These are phyloP conservation scores for Trichoderma koningii DNA, from an alignment of 2,329 filamentous ascomycete species.

Conservation along the genomic window DNA sequence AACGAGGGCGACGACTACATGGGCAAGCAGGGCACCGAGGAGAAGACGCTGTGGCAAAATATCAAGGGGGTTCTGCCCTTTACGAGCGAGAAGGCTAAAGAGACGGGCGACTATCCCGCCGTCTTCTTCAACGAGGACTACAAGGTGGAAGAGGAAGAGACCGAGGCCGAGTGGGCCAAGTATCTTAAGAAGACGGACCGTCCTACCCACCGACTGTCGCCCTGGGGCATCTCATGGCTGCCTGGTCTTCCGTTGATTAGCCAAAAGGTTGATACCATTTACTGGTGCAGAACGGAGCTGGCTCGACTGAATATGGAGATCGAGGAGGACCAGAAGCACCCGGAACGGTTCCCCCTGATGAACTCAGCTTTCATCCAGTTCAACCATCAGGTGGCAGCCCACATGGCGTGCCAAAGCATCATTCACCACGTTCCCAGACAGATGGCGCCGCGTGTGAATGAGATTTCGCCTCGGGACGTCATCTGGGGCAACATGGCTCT, in stretches of 20 bases:
- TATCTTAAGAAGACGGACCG: constrained; percentile 81
- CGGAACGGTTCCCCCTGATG: constrained; percentile 87
- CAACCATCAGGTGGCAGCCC: constrained; percentile 94
- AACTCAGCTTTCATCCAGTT: constrained; percentile 98
- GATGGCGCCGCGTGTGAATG: constrained; percentile 90
- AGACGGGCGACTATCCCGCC: constrained; percentile 57
- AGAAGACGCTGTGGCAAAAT: constrained; percentile 54
- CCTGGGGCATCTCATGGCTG: constrained; percentile 67
- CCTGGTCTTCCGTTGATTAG: constrained; percentile 76
- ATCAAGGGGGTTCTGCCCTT: constrained; percentile 56
- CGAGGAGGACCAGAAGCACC: constrained; percentile 81
- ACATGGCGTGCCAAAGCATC: constrained; percentile 94
- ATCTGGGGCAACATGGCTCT: constrained; percentile 98
- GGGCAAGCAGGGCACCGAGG: constrained; percentile 40
- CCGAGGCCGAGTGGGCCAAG: constrained; percentile 73
- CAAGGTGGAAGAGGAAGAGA: constrained; percentile 58
- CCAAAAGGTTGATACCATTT: constrained; percentile 92
- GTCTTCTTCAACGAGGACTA: constrained; percentile 63
- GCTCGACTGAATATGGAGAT: constrained; percentile 90
- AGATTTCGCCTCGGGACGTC: constrained; percentile 90
- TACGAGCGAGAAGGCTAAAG: constrained; percentile 46
- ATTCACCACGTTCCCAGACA: constrained; percentile 89
- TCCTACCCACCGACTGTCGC: constrained; percentile 77
- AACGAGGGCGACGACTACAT: constrained; percentile 45
- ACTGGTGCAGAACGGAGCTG: constrained; percentile 83